Conservation (phyloP, 345 rosid genomes). For the Nephelium lappaceum region DNA sequence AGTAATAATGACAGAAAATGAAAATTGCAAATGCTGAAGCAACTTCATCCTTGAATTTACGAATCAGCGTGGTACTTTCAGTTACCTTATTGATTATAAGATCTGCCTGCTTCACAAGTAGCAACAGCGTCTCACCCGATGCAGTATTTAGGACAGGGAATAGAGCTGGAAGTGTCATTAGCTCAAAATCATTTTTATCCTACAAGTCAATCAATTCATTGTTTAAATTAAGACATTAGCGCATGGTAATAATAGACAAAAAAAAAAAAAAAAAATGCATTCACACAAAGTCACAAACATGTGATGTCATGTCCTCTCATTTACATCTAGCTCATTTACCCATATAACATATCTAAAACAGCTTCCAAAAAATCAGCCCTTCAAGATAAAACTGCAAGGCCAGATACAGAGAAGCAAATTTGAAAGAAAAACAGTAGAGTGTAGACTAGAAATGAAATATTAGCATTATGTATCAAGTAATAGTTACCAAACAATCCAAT, state of each 20-base stretch:
- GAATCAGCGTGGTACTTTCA: slow-evolving; percentile 1
- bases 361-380: neutral
- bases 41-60: slow-evolving; percentile 2
- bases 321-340: neutral
- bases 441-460: neutral
- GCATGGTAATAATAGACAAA: neutral
- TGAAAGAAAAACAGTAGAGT: neutral
- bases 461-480: neutral
- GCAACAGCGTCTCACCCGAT: slow-evolving; percentile 83
- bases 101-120: slow-evolving; percentile 92
- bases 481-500: neutral
- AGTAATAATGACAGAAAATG: neutral
- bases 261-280: neutral
- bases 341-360: neutral
- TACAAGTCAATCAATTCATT: slow-evolving; percentile 39
- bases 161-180: slow-evolving; percentile 89
- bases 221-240: neutral
- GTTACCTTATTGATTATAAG: slow-evolving; percentile 86
- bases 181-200: slow-evolving; percentile 92
- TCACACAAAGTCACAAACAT: neutral
- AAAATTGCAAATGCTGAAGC: neutral
- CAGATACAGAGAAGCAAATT: neutral
- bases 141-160: slow-evolving; percentile 91
- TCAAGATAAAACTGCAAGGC: neutral
- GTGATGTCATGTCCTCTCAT: neutral